Evolutionary conservation across 2,329 filamentous ascomycete species (phyloP), one percentile per base, ranked within the genome.

Genomic region (Penicillium sp.): DNA sequence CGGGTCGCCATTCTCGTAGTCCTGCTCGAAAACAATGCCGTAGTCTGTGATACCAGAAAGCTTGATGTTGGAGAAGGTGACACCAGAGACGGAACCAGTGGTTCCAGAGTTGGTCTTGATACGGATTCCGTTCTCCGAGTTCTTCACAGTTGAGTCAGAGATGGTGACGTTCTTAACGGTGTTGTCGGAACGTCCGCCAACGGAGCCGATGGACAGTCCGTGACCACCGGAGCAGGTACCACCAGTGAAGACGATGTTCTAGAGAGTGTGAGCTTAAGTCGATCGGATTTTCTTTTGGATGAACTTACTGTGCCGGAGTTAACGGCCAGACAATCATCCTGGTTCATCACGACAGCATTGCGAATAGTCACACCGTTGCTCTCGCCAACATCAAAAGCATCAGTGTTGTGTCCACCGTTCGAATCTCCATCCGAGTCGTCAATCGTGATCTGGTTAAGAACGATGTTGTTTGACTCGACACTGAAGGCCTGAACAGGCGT

Each of bases 311-410:
- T 79, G 55, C 83, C 83, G 2, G 81, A 84, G 74, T 85, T 86
- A 63, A 86, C 74, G 33, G 83, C 84, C 13, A 86, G 71, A 65
- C 83, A 86, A 65, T 86, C 84, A 59, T 86, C 83, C 71, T 86
- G 84, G 73, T 85, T 85, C 67, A 81, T 77, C 54, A 85, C 75
- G 53, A 72, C 77, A 25, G 81, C 81, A 42, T 79, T 78, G 51
- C 74, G 74, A 67, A 86, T 85, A 50, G 74, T 79, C 37, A 85
- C 73, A 35, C 75, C 75, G 23, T 72, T 75, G 14, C 77, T 80
- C 75, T 81, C 58, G 16, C 68, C 62, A 49, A 72, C 64, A 25
- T 72, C 70, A 47, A 72, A 72, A 14, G 63, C 69, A 64, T 86
- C 83, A 2, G 83, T 85, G 74, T 86, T 86, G 63, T 81, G 77